A percentile compares a stretch with the other conserved stretches of the same genome.
Evolutionary conservation across 1,139 yeast species (phyloP).

Genomic region (Taphrina sp.): DNA sequence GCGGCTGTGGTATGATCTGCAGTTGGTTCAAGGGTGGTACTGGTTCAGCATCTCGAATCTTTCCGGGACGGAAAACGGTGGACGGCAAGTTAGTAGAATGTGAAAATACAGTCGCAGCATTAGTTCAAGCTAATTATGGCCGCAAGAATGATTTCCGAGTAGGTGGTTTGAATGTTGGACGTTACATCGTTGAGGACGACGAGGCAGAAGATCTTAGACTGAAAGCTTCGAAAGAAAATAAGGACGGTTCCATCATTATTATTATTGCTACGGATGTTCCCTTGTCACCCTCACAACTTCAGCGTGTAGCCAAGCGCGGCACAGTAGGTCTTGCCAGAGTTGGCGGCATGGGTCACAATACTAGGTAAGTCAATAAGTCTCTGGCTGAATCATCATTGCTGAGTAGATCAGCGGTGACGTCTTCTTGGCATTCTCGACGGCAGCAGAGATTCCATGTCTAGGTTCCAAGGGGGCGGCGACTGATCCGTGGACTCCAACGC

Average conservation of each 20-base stretch:
- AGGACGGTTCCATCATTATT: slow-evolving; percentile 13
- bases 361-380: not conserved
- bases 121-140: slow-evolving; percentile 16
- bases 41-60: slow-evolving; percentile 5
- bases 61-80: slow-evolving; percentile 1
- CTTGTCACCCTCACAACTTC: not conserved
- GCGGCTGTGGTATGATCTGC: slow-evolving; percentile 13
- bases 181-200: slow-evolving; percentile 11
- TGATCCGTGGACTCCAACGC: slow-evolving; percentile 4
- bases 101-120: slow-evolving; percentile 3
- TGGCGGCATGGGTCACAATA: slow-evolving; percentile 13
- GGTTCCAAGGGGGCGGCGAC: slow-evolving; percentile 5
- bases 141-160: slow-evolving; percentile 9
- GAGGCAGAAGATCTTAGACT: slow-evolving; percentile 4
- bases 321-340: slow-evolving; percentile 15
- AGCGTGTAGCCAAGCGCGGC: slow-evolving; percentile 14
- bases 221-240: slow-evolving; percentile 1
- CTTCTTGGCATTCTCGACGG: slow-evolving; percentile 15
- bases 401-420: slow-evolving; percentile 7
- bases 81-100: slow-evolving; percentile 4
- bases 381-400: not conserved
- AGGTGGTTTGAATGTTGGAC: slow-evolving; percentile 16
- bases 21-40: slow-evolving; percentile 16
- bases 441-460: slow-evolving; percentile 10
- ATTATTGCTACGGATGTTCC: slow-evolving; percentile 11